Evolutionary conservation across 148 eudicot species (phyloP), one percentile per base, ranked within the genome.

Genomic region (Talinum fruticosum): DNA sequence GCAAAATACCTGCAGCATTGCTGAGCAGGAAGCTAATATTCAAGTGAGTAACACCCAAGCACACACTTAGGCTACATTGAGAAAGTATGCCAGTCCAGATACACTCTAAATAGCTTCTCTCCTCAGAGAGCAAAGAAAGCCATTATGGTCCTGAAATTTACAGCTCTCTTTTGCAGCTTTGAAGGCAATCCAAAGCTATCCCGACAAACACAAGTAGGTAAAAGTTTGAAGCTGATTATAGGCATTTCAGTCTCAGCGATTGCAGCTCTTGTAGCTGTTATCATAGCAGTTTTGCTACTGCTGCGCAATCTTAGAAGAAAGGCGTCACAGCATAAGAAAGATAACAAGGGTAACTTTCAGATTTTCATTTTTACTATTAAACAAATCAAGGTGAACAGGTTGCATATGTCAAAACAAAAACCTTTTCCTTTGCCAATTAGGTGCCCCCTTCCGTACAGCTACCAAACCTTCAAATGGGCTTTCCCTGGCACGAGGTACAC

Each of bases 111-210:
- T 35, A 28, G 53, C 10, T 41, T 80, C 36, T 59, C 36, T 14
- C 66, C 24, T 77, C 53, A 67, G 13, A 36, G 68, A 75, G n/a
- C 36, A 64, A 32, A 54, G 10, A 30, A 67, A 35, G 10, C 45
- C 19, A 19, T n/a, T 47, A 70, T 35, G 51, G 62, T 67, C 36
- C 54, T 80, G 76, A 76, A 74, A 38, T 30, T 49, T 36, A 32
- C 1, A 71, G n/a, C 65, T 45, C 38, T 81, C 71, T 82, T 45
- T 66, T 80, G 82, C 89, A 96, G 99, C 19, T 93, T 79, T 75
- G 91, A 86, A 79, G 93, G 94, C 67, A 93, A 96, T 82, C 88
- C 87, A 79, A 87, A 87, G 86, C 86, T 96, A 75, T 87, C 82
- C 64, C 80, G 34, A 69, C 85, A 79, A 65, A 65, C 78, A 70